phyloP scores from a whole-genome alignment of 2,329 filamentous ascomycete species.

The Aureobasidium sp. region DNA sequence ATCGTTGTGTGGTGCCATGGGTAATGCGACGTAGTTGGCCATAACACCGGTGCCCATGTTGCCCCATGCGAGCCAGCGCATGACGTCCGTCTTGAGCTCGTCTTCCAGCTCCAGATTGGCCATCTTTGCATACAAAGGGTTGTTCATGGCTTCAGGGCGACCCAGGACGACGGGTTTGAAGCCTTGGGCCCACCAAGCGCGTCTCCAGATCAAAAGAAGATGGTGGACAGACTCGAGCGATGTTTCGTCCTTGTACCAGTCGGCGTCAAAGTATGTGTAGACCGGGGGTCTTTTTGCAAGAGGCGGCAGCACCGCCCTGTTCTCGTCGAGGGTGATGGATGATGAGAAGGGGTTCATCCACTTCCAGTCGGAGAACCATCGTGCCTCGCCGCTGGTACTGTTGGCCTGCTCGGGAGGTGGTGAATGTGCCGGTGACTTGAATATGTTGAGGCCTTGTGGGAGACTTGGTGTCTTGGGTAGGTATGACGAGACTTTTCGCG shows the following conservation, averaged over 20 bases:
- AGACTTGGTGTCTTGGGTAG: slow-evolving; percentile 25
- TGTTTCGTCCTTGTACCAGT: slow-evolving; percentile 51
- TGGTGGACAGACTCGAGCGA: slow-evolving; percentile 65
- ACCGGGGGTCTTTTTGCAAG: slow-evolving; percentile 61
- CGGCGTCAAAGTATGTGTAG: slow-evolving; percentile 84
- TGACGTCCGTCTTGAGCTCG: slow-evolving; percentile 58
- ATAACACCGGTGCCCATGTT: slow-evolving; percentile 80
- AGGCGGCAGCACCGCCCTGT: slow-evolving; percentile 73
- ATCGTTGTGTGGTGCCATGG: slow-evolving; percentile 72
- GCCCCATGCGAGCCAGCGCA: slow-evolving; percentile 88
- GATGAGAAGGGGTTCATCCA: slow-evolving; percentile 89
- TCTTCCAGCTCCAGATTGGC: slow-evolving; percentile 54
- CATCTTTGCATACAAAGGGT: slow-evolving; percentile 66
- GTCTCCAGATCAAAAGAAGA: slow-evolving; percentile 76
- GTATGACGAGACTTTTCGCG: slow-evolving; percentile 31
- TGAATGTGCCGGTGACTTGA: slow-evolving; percentile 60
- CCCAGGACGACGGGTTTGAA: slow-evolving; percentile 79
- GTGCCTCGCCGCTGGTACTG: slow-evolving; percentile 67
- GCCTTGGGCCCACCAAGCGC: slow-evolving; percentile 92
- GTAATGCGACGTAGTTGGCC: slow-evolving; percentile 68
- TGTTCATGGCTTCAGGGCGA: slow-evolving; percentile 70
- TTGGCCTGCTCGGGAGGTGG: slow-evolving; percentile 66
- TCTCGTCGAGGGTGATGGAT: slow-evolving; percentile 68
- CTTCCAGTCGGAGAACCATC: slow-evolving; percentile 83
- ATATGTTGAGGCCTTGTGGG: slow-evolving; percentile 46